Evolutionary conservation across 148 eudicot species (phyloP), one percentile per base, ranked within the genome.

Genomic region (Talinum fruticosum): DNA sequence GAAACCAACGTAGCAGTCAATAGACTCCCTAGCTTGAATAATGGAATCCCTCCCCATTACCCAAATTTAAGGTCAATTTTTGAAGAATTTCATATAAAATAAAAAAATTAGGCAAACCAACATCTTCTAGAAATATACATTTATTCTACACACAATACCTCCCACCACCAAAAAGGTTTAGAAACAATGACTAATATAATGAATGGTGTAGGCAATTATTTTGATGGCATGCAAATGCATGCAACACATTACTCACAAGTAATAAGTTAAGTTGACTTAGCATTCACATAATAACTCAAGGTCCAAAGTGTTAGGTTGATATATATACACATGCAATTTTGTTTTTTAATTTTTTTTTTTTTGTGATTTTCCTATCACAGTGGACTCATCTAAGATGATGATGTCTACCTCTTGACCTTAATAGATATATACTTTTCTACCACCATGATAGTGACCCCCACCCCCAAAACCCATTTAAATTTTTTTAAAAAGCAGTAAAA

Each of bases 41-140:
- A n/a, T n/a, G n/a, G n/a, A 51, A 51, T 21, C 5, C 64, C 64
- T 57, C 26, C 54, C 64, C 64, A 57, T 51, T 51, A 23, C 64
- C 10, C 3, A 57, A 57, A 57, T 1, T 57, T 21, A 23, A 5
- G 64, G 26, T 5, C 10, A n/a, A 57, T 4, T 57, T 23, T 57
- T 57, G 28, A n/a, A 57, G 28, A 57, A 1, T 57, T 57, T n/a
- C 47, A 8, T 14, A 41, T 41, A 41, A 41, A 21, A 57, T 57
- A 6, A 49, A n/a, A n/a, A 49, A 49, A 49, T 49, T 57, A 57
- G 64, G 64, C 64, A 57, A 57, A 5, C 26, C 1, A 57, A 51
- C 19, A 51, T n/a, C 64, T 59, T 59, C 64, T 59, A 59, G 64
- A 59, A 59, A n/a, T 59, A n/a, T 59, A n/a, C 64, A n/a, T n/a